Evolutionary conservation across 2,329 filamentous ascomycete genomes (phyloP).

Genomic region (Didymella glomerata): DNA sequence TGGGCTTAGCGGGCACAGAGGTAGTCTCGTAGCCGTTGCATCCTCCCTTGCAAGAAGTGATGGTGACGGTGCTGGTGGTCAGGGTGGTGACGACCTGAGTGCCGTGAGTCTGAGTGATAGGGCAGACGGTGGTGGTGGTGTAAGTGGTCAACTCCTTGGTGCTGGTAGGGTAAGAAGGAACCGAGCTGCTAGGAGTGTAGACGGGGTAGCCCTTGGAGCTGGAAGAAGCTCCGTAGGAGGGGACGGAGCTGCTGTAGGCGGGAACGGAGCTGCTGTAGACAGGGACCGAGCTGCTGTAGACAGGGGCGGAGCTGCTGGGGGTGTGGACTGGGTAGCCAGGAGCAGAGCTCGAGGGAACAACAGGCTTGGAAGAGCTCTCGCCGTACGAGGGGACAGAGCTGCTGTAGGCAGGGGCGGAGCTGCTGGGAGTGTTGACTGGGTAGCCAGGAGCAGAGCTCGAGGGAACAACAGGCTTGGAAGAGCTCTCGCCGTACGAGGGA

Average conservation of each 20-base stretch:
- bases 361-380: not conserved
- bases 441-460: slow-evolving; percentile 1
- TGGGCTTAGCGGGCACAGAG: slow-evolving; percentile 16
- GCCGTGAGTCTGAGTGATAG: slow-evolving; percentile 30
- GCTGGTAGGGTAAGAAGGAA: slow-evolving; percentile 7
- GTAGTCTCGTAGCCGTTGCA: slow-evolving; percentile 35
- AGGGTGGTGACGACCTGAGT: slow-evolving; percentile 31
- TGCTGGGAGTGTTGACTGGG: not conserved
- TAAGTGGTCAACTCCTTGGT: slow-evolving; percentile 43
- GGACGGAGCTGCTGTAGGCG: slow-evolving; percentile 15
- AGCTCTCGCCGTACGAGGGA: not conserved
- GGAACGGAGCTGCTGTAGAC: slow-evolving; percentile 6
- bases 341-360: slow-evolving; percentile 1
- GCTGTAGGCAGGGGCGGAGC: slow-evolving; percentile 14
- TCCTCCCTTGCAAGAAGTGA: slow-evolving; percentile 51
- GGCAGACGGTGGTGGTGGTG: slow-evolving; percentile 33
- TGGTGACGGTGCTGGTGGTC: slow-evolving; percentile 50
- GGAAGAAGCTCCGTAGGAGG: slow-evolving; percentile 13
- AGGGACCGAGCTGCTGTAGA: not conserved
- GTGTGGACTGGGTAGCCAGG: slow-evolving; percentile 9
- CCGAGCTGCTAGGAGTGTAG: not conserved
- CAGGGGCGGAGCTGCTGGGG: slow-evolving; percentile 5
- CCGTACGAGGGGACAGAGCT: not conserved
- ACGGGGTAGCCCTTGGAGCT: slow-evolving; percentile 15
- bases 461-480: not conserved